Evolutionary conservation across 305 asterid genomes (phyloP).

Genomic region (Fraxinus baroniana): DNA sequence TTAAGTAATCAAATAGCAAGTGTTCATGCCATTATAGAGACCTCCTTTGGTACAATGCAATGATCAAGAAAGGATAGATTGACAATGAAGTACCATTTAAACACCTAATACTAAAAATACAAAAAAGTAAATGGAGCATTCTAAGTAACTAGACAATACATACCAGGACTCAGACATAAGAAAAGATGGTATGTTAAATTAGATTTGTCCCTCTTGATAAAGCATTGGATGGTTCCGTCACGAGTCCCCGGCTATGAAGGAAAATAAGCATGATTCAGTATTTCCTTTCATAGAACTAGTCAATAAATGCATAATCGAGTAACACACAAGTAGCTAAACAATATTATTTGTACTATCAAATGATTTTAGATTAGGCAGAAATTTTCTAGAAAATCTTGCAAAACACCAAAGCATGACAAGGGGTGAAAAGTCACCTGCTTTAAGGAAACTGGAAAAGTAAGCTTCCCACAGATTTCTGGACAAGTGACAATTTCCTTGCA

Average conservation of each 20-base stretch:
- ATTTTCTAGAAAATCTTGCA: not conserved
- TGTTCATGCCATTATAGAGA: not conserved
- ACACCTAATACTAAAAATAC: not conserved
- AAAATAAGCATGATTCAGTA: not conserved
- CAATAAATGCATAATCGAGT: not conserved
- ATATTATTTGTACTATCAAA: not conserved
- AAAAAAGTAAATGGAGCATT: not conserved
- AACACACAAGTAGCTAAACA: not conserved
- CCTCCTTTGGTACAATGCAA: not conserved
- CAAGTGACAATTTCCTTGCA: conserved; percentile 78
- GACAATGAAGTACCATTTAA: not conserved
- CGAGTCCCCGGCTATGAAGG: conserved; percentile 73
- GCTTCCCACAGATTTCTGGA: conserved; percentile 81
- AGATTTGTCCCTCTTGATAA: conserved; percentile 79
- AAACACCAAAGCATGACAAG: not conserved
- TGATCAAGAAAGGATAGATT: not conserved
- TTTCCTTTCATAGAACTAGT: conserved; percentile 8
- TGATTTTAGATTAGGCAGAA: not conserved
- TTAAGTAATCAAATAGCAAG: not conserved
- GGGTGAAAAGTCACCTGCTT: conserved; percentile 59
- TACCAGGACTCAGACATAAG: conserved; percentile 83
- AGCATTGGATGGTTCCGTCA: conserved; percentile 80
- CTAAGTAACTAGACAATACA: conserved; percentile 24
- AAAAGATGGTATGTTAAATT: conserved; percentile 68
- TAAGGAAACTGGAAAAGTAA: conserved; percentile 89